Conservation (phyloP, 2,329 filamentous ascomycete species). For the Didymella pinodella region DNA sequence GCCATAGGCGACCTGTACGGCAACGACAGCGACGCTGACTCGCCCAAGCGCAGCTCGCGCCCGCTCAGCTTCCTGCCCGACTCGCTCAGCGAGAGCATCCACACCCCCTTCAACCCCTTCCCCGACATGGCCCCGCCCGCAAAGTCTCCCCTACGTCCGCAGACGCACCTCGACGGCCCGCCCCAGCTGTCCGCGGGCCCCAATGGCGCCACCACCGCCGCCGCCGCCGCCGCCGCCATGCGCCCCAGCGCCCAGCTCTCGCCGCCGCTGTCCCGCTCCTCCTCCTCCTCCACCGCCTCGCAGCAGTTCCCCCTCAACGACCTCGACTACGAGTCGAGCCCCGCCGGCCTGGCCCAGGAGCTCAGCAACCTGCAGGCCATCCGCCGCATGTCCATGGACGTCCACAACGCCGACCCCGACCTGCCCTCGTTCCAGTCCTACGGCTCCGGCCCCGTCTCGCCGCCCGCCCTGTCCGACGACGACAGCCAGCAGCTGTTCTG, state of each 20-base stretch:
- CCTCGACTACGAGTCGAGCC: conserved; percentile 87
- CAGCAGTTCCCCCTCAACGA: conserved; percentile 78
- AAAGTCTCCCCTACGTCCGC: conserved; percentile 50
- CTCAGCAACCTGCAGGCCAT: conserved; percentile 91
- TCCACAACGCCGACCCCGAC: conserved; percentile 74
- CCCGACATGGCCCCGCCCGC: conserved; percentile 51
- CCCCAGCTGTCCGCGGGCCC: conserved; percentile 11
- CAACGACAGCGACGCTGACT: conserved; percentile 71
- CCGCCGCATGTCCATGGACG: conserved; percentile 93
- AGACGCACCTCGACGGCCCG: conserved; percentile 43
- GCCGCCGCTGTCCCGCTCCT: conserved; percentile 50
- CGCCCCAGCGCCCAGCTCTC: conserved; percentile 39
- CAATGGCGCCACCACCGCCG: not conserved
- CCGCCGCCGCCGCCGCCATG: conserved; percentile 1
- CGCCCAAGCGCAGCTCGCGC: conserved; percentile 63
- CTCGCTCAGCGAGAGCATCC: conserved; percentile 60
- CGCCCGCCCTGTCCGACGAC: conserved; percentile 73
- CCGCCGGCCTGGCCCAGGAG: conserved; percentile 89
- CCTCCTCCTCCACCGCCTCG: conserved; percentile 54
- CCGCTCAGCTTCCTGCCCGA: conserved; percentile 78
- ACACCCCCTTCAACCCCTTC: conserved; percentile 46
- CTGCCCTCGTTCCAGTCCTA: conserved; percentile 72
- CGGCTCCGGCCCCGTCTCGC: conserved; percentile 71
- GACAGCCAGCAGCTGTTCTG: conserved; percentile 89
- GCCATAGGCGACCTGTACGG: conserved; percentile 92